Percentiles rank a stretch among this genome's conserved stretches.
Evolutionary conservation across 2,329 filamentous ascomycete genomes (phyloP).

Genomic region (Colletotrichum sp.): DNA sequence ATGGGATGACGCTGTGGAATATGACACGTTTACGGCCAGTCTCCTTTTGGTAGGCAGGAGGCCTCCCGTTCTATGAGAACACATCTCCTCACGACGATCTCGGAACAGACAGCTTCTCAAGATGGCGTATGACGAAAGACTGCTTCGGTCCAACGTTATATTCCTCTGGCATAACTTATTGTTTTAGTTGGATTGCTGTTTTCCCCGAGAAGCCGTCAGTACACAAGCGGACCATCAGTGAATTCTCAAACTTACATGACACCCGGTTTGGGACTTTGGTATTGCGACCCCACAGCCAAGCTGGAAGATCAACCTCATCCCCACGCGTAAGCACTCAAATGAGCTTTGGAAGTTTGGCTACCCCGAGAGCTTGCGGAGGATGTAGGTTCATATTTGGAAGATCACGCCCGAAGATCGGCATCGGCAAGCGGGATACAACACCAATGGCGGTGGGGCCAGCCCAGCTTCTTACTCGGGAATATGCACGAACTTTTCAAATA

Average conservation of each 20-base stretch:
- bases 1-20: not conserved
- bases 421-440: not conserved
- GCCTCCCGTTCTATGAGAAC: not conserved
- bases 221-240: not conserved
- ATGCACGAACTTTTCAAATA: not conserved
- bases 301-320: not conserved
- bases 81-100: not conserved
- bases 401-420: not conserved
- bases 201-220: not conserved
- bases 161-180: not conserved
- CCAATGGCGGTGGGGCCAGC: not conserved
- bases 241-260: not conserved
- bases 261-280: not conserved
- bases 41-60: not conserved
- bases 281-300: not conserved
- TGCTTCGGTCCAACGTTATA: rapidly evolving
- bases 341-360: not conserved
- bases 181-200: not conserved
- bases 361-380: not conserved
- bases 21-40: not conserved
- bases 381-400: not conserved
- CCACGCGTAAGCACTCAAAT: not conserved
- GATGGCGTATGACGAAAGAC: not conserved
- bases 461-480: not conserved
- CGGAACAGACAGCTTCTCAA: not conserved